Percentiles rank a stretch among this genome's conserved stretches.
Conservation (phyloP, 495 filamentous ascomycete species). For the Hypoxylon crocopeplum region DNA sequence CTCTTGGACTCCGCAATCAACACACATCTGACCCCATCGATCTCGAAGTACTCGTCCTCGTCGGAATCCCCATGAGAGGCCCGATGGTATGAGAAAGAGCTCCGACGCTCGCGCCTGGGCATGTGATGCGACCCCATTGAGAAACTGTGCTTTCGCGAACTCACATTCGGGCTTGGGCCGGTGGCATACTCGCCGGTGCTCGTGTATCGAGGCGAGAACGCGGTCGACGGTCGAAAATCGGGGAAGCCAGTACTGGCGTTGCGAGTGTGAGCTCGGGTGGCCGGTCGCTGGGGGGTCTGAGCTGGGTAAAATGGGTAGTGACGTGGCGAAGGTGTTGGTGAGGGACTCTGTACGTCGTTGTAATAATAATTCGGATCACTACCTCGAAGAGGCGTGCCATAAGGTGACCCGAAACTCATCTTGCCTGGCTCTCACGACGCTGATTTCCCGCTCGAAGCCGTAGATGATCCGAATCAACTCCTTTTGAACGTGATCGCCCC, state of each 20-base stretch:
- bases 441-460: slow-evolving; percentile 21
- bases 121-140: slow-evolving; percentile 51
- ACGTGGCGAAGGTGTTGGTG: slow-evolving; percentile 58
- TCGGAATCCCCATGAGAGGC: slow-evolving; percentile 66
- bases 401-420: slow-evolving; percentile 57
- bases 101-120: slow-evolving; percentile 55
- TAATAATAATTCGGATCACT: slow-evolving; percentile 46
- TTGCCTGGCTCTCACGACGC: slow-evolving; percentile 44
- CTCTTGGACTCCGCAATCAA: slow-evolving; percentile 52
- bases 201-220: slow-evolving; percentile 56
- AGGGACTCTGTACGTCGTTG: slow-evolving; percentile 55
- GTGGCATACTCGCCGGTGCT: slow-evolving; percentile 64
- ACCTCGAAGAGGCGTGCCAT: slow-evolving; percentile 49
- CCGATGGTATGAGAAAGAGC: slow-evolving; percentile 61
- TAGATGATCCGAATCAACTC: slow-evolving; percentile 3
- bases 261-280: slow-evolving; percentile 56
- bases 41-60: slow-evolving; percentile 65
- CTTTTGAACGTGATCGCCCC: slow-evolving; percentile 28
- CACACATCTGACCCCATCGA: slow-evolving; percentile 55
- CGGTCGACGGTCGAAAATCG: slow-evolving; percentile 47
- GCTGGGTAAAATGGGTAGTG: slow-evolving; percentile 52
- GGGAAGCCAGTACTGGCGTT: slow-evolving; percentile 48
- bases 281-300: slow-evolving; percentile 53
- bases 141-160: slow-evolving; percentile 59
- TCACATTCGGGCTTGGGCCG: slow-evolving; percentile 58